Evolutionary conservation across 2,329 filamentous ascomycete genomes (phyloP).

Genomic region (Colletotrichum echinochloae): DNA sequence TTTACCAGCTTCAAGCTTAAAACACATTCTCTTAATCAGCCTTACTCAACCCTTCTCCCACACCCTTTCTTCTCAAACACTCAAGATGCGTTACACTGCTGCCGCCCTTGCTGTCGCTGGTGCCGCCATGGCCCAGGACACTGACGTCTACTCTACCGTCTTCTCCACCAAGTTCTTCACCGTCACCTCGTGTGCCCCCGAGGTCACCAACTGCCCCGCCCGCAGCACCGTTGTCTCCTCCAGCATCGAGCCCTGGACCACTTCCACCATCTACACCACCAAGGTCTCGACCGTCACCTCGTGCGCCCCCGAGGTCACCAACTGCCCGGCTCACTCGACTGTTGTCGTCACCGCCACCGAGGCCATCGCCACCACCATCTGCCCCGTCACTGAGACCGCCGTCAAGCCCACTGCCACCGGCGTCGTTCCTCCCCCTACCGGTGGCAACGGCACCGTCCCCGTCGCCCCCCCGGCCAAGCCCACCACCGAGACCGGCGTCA

Average conservation of each 20-base stretch:
- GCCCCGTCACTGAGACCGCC: constrained; percentile 46
- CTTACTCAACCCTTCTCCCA: constrained; percentile 43
- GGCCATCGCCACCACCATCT: constrained; percentile 59
- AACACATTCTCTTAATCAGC: constrained; percentile 48
- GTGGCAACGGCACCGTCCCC: constrained; percentile 43
- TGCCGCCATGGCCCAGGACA: constrained; percentile 53
- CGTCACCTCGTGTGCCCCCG: constrained; percentile 65
- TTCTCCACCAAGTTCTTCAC: constrained; percentile 68
- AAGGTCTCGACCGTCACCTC: constrained; percentile 71
- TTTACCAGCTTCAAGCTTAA: constrained; percentile 55
- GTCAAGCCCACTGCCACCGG: constrained; percentile 42
- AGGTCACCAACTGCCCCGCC: constrained; percentile 62
- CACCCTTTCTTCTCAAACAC: constrained; percentile 42
- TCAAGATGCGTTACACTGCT: constrained; percentile 74
- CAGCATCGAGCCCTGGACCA: constrained; percentile 51
- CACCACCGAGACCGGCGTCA: constrained; percentile 37
- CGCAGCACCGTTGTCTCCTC: constrained; percentile 56
- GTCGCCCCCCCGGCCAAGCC: constrained; percentile 37
- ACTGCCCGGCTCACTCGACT: constrained; percentile 67
- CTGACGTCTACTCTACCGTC: constrained; percentile 56
- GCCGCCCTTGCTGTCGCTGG: constrained; percentile 61
- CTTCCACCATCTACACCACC: constrained; percentile 67
- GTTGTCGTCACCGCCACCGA: constrained; percentile 53
- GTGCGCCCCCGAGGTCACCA: constrained; percentile 69
- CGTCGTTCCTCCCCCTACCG: constrained; percentile 45